phyloP scores from a whole-genome alignment of 2,329 filamentous ascomycete species.

The Colletotrichum sp. region DNA sequence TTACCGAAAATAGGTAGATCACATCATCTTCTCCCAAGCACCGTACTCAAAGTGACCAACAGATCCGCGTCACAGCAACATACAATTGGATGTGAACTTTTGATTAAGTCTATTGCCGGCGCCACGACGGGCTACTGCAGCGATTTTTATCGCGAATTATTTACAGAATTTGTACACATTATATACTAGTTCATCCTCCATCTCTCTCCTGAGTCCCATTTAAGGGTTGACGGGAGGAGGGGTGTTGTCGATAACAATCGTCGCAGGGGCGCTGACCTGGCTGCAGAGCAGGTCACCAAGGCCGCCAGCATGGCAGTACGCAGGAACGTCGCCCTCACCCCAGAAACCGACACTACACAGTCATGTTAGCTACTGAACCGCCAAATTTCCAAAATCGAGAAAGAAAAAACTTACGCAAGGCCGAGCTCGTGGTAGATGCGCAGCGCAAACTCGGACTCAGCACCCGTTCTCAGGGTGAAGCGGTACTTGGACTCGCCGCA shows the following conservation, averaged over 20 bases:
- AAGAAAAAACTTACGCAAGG: conserved; percentile 21
- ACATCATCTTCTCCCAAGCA: not conserved
- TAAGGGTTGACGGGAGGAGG: not conserved
- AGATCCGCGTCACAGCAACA: not conserved
- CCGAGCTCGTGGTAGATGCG: conserved; percentile 26
- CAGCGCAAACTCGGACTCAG: conserved; percentile 21
- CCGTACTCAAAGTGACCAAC: not conserved
- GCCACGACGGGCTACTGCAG: not conserved
- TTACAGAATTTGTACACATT: not conserved
- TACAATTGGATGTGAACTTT: not conserved
- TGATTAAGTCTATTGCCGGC: not conserved
- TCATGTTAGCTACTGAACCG: not conserved
- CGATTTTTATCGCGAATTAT: not conserved
- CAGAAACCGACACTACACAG: conserved; percentile 20
- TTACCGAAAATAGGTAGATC: not conserved
- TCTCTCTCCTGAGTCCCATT: not conserved
- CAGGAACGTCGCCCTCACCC: conserved; percentile 22
- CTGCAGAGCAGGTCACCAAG: conserved; percentile 22
- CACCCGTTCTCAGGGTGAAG: conserved; percentile 26
- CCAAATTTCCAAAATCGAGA: not conserved
- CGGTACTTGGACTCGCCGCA: conserved; percentile 32
- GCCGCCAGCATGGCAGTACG: conserved; percentile 25
- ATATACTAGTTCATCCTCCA: not conserved
- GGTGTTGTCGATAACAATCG: conserved; percentile 22
- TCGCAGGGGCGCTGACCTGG: conserved; percentile 18